phyloP scores from a whole-genome alignment of 2,329 filamentous ascomycete genomes.

The Penicillium griseofulvum region DNA sequence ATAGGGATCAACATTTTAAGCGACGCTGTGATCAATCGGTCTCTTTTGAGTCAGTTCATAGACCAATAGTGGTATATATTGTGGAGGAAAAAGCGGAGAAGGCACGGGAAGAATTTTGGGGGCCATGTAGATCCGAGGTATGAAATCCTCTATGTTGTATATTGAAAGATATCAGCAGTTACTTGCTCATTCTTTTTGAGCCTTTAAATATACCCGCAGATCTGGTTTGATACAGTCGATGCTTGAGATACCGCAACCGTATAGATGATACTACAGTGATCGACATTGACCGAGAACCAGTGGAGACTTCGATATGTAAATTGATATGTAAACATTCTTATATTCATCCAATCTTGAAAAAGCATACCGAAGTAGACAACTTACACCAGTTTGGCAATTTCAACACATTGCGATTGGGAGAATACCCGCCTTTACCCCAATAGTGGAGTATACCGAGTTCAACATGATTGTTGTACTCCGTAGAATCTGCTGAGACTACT shows the following conservation, averaged over 20 bases:
- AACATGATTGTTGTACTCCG: conserved; percentile 52
- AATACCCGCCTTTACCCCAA: conserved; percentile 48
- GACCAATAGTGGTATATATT: too few species aligned
- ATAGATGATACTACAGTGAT: conserved; percentile 25
- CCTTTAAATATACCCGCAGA: background rate
- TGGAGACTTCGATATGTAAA: conserved; percentile 45
- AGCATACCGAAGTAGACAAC: conserved; percentile 31
- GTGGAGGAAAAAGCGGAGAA: too few species aligned
- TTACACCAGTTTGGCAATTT: conserved; percentile 45
- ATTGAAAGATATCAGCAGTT: background rate
- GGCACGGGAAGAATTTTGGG: too few species aligned
- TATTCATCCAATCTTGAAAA: conserved; percentile 47
- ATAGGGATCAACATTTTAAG: too few species aligned
- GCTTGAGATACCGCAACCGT: background rate
- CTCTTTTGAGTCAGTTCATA: too few species aligned
- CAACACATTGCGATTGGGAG: conserved; percentile 51
- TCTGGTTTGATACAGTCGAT: background rate
- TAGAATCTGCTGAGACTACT: conserved; percentile 41
- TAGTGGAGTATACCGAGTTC: conserved; percentile 51
- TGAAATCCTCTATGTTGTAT: background rate
- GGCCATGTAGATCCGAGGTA: background rate
- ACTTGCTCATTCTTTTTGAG: background rate
- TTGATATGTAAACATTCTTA: conserved; percentile 47
- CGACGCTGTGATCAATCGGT: too few species aligned
- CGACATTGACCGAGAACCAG: conserved; percentile 39